Evolutionary conservation across 2,329 filamentous ascomycete genomes (phyloP), one percentile per base, ranked within the genome.

Genomic region (Trichoderma harzianum): DNA sequence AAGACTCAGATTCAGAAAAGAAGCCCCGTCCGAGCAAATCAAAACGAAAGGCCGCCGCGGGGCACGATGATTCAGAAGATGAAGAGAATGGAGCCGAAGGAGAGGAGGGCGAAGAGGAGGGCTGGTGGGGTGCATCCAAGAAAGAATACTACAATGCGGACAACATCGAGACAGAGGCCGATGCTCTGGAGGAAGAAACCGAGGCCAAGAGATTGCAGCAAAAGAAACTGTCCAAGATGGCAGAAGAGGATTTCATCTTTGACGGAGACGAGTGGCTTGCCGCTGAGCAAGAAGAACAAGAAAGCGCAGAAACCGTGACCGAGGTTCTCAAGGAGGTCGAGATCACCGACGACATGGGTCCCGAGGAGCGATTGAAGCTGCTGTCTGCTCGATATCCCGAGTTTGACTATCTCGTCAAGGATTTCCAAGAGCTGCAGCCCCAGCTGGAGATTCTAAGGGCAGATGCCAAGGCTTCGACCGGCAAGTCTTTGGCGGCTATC

Each of bases 101-200:
- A 21, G 87, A 87, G 7, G 86, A 88, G 32, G 85, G 84, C 3
- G 88, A 88, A 3, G 89, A 89, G 55, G 86, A 90, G 66, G 90
- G 89, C 55, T 95, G 91, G 79, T 98, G 96, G 95, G 96, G 95
- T 34, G 88, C 92, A 5, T 94, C 93, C 3, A 95, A 90, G 80
- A 92, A 92, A 73, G 95, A 97, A 76, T 97, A 98, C 83, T 99
- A 99, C 82, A 89, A 97, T 83, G 93, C 94, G 75, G 95, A 99
- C 81, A 83, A 86, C 32, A 86, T 89, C 75, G 87, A 90, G 77
- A 90, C 88, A 7, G 89, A 91, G 79, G 87, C 84, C 47, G 87
- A 89, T 77, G 96, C 96, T 0, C 82, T 97, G 36, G 95, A 96
- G 78, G 96, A 99, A 84, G 97, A 99, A 81, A 90, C 88, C 12